Conservation (phyloP, 768 basidiomycete genomes). For the Auriscalpium vulgare region DNA sequence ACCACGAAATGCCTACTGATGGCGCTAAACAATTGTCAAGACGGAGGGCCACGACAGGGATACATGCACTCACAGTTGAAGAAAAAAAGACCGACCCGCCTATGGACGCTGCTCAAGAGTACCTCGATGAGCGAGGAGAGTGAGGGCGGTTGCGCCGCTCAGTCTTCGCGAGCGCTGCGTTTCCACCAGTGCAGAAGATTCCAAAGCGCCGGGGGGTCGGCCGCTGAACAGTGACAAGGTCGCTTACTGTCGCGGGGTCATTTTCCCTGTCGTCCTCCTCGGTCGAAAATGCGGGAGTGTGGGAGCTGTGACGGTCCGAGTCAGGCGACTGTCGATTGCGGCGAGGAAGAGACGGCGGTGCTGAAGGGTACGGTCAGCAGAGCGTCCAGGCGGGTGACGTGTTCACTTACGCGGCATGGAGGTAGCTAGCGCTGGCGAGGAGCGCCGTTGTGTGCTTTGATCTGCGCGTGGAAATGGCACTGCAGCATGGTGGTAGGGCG, state of each 20-base stretch:
- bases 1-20: no score
- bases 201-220: slow-evolving; percentile 11
- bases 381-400: not conserved
- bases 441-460: not conserved
- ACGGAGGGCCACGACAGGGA: no score
- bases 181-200: slow-evolving; percentile 10
- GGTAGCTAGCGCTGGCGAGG: slow-evolving; percentile 3
- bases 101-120: not conserved
- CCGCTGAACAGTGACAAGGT: not conserved
- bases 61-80: no score
- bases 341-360: slow-evolving; percentile 13
- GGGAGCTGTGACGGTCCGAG: slow-evolving; percentile 4
- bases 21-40: no score
- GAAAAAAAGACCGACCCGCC: no score
- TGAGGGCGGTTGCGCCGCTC: no score
- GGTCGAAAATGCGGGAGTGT: not conserved
- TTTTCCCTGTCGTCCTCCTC: not conserved
- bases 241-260: not conserved
- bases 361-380: not conserved
- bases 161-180: not conserved
- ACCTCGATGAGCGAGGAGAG: not conserved
- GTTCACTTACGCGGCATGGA: slow-evolving; percentile 15
- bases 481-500: not conserved
- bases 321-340: slow-evolving; percentile 3
- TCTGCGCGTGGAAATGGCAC: not conserved